phyloP scores from a whole-genome alignment of 176 grass and related monocot species.

The Carex kokanica region DNA sequence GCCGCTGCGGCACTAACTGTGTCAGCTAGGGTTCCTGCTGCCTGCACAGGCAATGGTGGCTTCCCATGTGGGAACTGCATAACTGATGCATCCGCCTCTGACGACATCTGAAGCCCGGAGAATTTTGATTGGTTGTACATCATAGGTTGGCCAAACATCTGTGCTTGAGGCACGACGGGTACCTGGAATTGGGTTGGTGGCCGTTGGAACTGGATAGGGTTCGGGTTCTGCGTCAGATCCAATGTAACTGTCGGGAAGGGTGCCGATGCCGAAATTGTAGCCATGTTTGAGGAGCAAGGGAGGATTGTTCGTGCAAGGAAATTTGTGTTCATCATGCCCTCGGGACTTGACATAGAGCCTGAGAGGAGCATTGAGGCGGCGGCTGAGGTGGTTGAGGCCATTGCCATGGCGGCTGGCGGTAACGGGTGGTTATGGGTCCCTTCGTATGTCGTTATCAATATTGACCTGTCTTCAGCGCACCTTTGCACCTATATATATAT shows the following conservation, averaged over 20 bases:
- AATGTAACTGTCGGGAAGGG: constrained; percentile 88
- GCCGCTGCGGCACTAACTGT: constrained; percentile 71
- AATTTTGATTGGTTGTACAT: constrained; percentile 68
- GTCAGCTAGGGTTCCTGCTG: constrained; percentile 28
- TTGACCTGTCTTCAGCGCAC: constrained; percentile 75
- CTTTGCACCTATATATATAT: constrained; percentile 68
- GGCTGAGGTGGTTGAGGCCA: constrained; percentile 87
- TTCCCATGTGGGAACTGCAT: constrained; percentile 38
- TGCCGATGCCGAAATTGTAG: constrained; percentile 86
- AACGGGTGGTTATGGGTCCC: constrained; percentile 90
- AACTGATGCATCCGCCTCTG: constrained; percentile 28
- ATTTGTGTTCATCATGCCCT: constrained; percentile 55
- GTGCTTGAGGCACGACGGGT: constrained; percentile 21
- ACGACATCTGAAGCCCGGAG: constrained; percentile 65
- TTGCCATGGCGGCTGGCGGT: constrained; percentile 86
- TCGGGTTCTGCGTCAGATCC: constrained; percentile 68
- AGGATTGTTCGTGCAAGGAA: constrained; percentile 72
- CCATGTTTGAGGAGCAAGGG: constrained; percentile 80
- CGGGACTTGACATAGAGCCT: constrained; percentile 70
- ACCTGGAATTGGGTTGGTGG: constrained; percentile 45
- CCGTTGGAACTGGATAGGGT: constrained; percentile 43
- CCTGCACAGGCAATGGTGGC: constrained; percentile 7
- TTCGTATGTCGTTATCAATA: constrained; percentile 91
- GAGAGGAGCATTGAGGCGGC: constrained; percentile 85
- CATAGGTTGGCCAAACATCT: constrained; percentile 33